A percentile compares a stretch with the other conserved stretches of the same genome.
Evolutionary conservation across 495 filamentous ascomycete genomes (phyloP).

Genomic region (Glarea lozoyensis): DNA sequence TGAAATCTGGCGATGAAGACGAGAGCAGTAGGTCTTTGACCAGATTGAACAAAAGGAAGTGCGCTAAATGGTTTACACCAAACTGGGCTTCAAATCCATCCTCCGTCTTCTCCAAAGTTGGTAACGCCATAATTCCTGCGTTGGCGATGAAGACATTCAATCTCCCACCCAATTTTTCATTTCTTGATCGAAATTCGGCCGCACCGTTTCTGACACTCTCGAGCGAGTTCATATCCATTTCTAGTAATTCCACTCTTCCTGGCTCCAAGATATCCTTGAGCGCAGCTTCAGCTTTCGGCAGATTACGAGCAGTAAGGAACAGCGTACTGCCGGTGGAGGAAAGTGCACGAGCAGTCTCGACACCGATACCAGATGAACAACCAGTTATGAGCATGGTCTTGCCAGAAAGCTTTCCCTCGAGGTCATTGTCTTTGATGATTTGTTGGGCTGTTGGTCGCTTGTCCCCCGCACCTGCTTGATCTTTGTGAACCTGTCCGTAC

Average conservation of each 20-base stretch:
- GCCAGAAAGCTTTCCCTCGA: conserved; percentile 30
- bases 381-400: conserved; percentile 46
- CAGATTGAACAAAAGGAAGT: conserved; percentile 54
- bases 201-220: conserved; percentile 21
- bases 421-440: conserved; percentile 40
- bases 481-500: conserved; percentile 19
- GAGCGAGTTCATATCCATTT: conserved; percentile 28
- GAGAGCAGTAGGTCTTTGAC: conserved; percentile 49
- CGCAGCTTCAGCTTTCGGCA: conserved; percentile 27
- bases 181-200: conserved; percentile 19
- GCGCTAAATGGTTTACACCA: conserved; percentile 62
- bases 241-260: conserved; percentile 23
- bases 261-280: conserved; percentile 19
- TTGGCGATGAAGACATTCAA: conserved; percentile 51
- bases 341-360: conserved; percentile 39
- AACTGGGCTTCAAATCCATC: conserved; percentile 64
- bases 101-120: conserved; percentile 31
- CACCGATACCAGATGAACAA: conserved; percentile 38
- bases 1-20: conserved; percentile 31
- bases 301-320: conserved; percentile 32
- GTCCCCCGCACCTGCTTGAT: conserved; percentile 41
- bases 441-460: conserved; percentile 44
- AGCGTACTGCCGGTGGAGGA: conserved; percentile 37
- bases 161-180: conserved; percentile 12
- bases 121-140: conserved; percentile 47